Evolutionary conservation across 441 rosid genomes (phyloP).

Genomic region (Bocquillonia castaneifolia): DNA sequence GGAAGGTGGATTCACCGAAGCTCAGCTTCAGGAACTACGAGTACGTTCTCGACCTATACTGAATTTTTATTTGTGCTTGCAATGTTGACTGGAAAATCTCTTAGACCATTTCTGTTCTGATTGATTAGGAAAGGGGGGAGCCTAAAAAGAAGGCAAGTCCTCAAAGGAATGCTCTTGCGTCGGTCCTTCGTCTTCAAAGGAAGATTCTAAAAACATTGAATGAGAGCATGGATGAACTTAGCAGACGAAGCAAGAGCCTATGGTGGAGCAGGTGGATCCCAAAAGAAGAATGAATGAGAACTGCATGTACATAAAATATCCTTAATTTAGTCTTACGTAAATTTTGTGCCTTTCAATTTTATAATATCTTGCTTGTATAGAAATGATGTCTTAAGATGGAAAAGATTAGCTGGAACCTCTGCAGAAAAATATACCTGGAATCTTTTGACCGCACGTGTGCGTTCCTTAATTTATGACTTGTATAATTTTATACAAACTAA

Average conservation of each 20-base stretch:
- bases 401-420: slow-evolving; percentile 28
- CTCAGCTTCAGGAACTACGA: slow-evolving; percentile 76
- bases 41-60: slow-evolving; percentile 37
- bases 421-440: slow-evolving; percentile 28
- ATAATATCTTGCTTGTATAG: slow-evolving; percentile 19
- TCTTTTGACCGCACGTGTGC: slow-evolving; percentile 27
- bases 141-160: slow-evolving; percentile 56
- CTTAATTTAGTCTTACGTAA: slow-evolving; percentile 16
- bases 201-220: slow-evolving; percentile 60
- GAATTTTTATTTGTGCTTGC: neutral
- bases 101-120: slow-evolving; percentile 19
- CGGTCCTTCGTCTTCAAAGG: slow-evolving; percentile 67
- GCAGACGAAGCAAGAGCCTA: slow-evolving; percentile 57
- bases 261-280: slow-evolving; percentile 99
- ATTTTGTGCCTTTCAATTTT: slow-evolving; percentile 22
- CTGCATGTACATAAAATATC: slow-evolving; percentile 26
- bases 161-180: slow-evolving; percentile 71
- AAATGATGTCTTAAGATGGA: slow-evolving; percentile 23
- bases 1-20: slow-evolving; percentile 92
- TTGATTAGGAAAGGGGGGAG: slow-evolving; percentile 49
- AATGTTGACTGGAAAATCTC: neutral
- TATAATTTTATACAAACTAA: slow-evolving; percentile 5
- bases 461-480: slow-evolving; percentile 10
- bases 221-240: slow-evolving; percentile 76
- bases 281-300: slow-evolving; percentile 63